phyloP scores from a whole-genome alignment of 495 filamentous ascomycete genomes.

The Sabuloglossum arenarium region DNA sequence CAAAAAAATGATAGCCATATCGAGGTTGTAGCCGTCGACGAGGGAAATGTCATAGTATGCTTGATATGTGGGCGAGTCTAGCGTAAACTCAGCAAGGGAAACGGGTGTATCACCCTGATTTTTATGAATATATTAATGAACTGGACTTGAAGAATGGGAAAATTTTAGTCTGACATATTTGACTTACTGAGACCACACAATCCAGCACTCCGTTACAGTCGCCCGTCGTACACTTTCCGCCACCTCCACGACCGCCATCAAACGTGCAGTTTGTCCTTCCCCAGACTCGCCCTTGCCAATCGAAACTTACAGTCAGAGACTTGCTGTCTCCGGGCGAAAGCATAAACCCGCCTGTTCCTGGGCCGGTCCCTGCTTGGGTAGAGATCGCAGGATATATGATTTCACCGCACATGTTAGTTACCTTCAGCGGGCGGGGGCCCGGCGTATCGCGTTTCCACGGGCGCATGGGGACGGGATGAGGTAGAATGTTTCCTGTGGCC shows the following conservation, averaged over 20 bases:
- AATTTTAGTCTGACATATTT: not conserved
- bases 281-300: slow-evolving; percentile 69
- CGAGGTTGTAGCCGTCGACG: slow-evolving; percentile 70
- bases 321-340: slow-evolving; percentile 27
- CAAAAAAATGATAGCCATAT: slow-evolving; percentile 42
- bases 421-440: slow-evolving; percentile 18
- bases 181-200: slow-evolving; percentile 39
- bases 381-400: slow-evolving; percentile 51
- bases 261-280: slow-evolving; percentile 66
- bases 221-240: slow-evolving; percentile 44
- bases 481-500: not conserved
- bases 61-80: slow-evolving; percentile 33
- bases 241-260: slow-evolving; percentile 26
- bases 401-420: slow-evolving; percentile 46
- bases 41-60: slow-evolving; percentile 70
- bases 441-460: not conserved
- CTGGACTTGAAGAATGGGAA: not conserved
- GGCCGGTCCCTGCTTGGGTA: slow-evolving; percentile 42
- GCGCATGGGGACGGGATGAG: not conserved
- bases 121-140: slow-evolving; percentile 4
- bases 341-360: slow-evolving; percentile 39
- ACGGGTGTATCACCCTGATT: slow-evolving; percentile 38
- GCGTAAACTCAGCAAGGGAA: slow-evolving; percentile 57
- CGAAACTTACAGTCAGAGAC: slow-evolving; percentile 33
- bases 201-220: slow-evolving; percentile 48